Conservation (phyloP, 768 basidiomycete genomes). For the Psilocybe sp. region DNA sequence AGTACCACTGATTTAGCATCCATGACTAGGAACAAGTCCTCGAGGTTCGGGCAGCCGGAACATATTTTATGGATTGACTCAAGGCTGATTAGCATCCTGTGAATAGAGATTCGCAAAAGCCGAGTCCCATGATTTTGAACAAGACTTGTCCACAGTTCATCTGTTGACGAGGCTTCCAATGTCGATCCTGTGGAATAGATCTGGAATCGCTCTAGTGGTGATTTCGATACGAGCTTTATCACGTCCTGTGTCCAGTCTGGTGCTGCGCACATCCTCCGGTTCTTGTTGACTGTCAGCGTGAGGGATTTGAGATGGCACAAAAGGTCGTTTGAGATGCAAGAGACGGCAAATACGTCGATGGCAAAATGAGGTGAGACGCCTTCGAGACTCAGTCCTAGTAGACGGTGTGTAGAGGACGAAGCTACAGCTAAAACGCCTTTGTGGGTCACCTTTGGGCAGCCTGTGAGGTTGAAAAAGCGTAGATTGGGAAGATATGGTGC, state of each 20-base stretch:
- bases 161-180: constrained; percentile 35
- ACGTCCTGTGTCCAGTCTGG: constrained; percentile 47
- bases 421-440: constrained; percentile 53
- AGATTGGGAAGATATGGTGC: constrained; percentile 48
- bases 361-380: constrained; percentile 58
- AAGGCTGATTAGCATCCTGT: constrained; percentile 57
- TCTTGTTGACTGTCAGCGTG: constrained; percentile 50
- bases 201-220: constrained; percentile 60
- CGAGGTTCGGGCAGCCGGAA: constrained; percentile 44
- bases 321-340: neutral
- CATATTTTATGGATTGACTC: constrained; percentile 54
- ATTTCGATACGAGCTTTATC: constrained; percentile 36
- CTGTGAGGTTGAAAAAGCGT: constrained; percentile 58
- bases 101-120: constrained; percentile 58
- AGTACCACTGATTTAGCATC: constrained; percentile 46
- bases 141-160: constrained; percentile 50
- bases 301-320: constrained; percentile 49
- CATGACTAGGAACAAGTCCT: constrained; percentile 63
- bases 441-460: constrained; percentile 70
- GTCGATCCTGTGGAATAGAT: constrained; percentile 52
- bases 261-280: constrained; percentile 30
- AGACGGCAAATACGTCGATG: neutral
- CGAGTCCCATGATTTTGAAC: constrained; percentile 47
- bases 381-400: constrained; percentile 59
- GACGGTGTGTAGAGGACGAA: constrained; percentile 38